Conservation (phyloP, 2,329 filamentous ascomycete genomes). For the Hypomyces perniciosus region DNA sequence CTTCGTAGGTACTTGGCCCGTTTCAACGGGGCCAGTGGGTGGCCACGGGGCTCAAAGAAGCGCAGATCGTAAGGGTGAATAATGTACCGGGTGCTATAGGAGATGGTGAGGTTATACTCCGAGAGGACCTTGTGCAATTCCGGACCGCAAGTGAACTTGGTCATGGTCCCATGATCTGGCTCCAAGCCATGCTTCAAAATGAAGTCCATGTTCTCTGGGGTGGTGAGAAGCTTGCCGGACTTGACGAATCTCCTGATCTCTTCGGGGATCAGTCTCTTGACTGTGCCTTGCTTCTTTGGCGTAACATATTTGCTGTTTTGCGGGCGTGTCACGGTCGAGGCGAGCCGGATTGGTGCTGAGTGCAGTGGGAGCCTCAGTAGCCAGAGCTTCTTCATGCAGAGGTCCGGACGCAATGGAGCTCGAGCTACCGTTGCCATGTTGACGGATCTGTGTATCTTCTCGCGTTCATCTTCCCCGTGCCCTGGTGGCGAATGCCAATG, state of each 20-base stretch:
- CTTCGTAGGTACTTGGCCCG: conserved; percentile 24
- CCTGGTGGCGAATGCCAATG: background rate
- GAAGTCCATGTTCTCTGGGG: conserved; percentile 23
- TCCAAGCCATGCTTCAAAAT: conserved; percentile 20
- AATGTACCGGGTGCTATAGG: conserved; percentile 24
- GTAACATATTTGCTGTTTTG: conserved; percentile 4
- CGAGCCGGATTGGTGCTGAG: background rate
- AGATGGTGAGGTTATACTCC: conserved; percentile 20
- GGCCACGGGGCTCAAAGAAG: conserved; percentile 27
- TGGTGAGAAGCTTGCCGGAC: conserved; percentile 23
- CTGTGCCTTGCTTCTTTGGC: background rate
- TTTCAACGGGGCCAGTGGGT: conserved; percentile 24
- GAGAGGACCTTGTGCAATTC: conserved; percentile 13
- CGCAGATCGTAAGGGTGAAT: conserved; percentile 28
- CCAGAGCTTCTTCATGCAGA: background rate
- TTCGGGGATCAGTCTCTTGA: conserved; percentile 18
- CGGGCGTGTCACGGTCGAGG: background rate
- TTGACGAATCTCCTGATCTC: conserved; percentile 17
- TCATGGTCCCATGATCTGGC: conserved; percentile 19
- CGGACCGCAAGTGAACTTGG: conserved; percentile 4
- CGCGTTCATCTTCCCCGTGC: conserved; percentile 14
- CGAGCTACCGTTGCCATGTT: conserved; percentile 21
- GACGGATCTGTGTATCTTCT: conserved; percentile 4
- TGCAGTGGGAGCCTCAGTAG: background rate
- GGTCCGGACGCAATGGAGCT: conserved; percentile 8